phyloP scores from a whole-genome alignment of 176 grass and related monocot genomes.

The Leersia perrieri region DNA sequence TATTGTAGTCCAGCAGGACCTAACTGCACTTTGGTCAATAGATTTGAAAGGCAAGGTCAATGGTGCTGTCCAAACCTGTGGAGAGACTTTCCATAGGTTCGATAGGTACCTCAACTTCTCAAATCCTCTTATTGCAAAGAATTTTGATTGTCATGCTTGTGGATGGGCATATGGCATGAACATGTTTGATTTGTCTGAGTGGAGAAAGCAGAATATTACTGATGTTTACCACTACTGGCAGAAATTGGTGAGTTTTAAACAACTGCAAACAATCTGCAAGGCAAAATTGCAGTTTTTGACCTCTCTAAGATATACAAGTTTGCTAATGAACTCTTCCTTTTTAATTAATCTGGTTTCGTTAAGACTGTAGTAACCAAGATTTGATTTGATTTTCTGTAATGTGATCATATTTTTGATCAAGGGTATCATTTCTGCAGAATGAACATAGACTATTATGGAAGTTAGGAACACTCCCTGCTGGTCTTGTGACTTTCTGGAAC shows the following conservation, averaged over 20 bases:
- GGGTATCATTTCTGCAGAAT: conserved; percentile 43
- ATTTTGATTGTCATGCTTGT: conserved; percentile 68
- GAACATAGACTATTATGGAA: conserved; percentile 62
- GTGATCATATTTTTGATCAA: conserved; percentile 1
- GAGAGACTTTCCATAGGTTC: conserved; percentile 77
- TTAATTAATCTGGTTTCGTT: not conserved
- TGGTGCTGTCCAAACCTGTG: conserved; percentile 70
- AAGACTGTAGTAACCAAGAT: not conserved
- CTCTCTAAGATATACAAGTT: not conserved
- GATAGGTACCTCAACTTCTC: conserved; percentile 85
- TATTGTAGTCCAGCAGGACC: conserved; percentile 65
- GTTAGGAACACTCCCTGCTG: conserved; percentile 68
- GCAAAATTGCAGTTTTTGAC: not conserved
- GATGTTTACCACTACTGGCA: conserved; percentile 83
- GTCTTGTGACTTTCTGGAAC: conserved; percentile 80
- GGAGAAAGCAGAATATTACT: conserved; percentile 85
- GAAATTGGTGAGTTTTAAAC: conserved; percentile 47
- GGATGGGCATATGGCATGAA: conserved; percentile 97
- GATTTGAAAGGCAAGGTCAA: conserved; percentile 76
- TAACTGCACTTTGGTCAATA: conserved; percentile 64
- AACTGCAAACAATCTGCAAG: not conserved
- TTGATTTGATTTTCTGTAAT: not conserved
- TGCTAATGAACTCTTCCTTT: not conserved
- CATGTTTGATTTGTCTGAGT: conserved; percentile 81
- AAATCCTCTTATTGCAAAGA: conserved; percentile 67